Conservation (phyloP, 73 alveolate genomes). For the Stentor coeruleus region DNA sequence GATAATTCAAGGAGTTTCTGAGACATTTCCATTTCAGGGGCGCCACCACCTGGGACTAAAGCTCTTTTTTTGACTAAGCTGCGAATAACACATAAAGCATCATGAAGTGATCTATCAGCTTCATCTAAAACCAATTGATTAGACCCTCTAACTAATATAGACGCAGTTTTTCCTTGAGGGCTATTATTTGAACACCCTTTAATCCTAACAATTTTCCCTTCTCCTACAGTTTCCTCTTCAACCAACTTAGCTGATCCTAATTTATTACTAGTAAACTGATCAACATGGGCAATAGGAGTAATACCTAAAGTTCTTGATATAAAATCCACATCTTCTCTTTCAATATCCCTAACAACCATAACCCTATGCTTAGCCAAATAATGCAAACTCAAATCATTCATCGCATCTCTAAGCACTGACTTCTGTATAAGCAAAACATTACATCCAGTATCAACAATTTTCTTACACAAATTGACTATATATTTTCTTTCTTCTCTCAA, state of each 20-base stretch:
- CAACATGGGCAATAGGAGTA: conserved; percentile 96
- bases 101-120: conserved; percentile 98
- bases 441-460: conserved; percentile 97
- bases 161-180: conserved; percentile 70
- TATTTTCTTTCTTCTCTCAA: conserved; percentile 97
- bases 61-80: conserved; percentile 97
- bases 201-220: conserved; percentile 82
- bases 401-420: conserved; percentile 98
- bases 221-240: conserved; percentile 89
- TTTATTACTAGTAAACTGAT: conserved; percentile 94
- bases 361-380: conserved; percentile 97
- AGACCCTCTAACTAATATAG: conserved; percentile 97
- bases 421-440: conserved; percentile 96
- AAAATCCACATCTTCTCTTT: conserved; percentile 98
- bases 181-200: conserved; percentile 87
- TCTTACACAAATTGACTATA: conserved; percentile 89
- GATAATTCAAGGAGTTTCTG: conserved; percentile 72
- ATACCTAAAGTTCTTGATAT: conserved; percentile 63
- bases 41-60: conserved; percentile 99
- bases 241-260: conserved; percentile 89
- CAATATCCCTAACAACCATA: conserved; percentile 97
- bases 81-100: conserved; percentile 99
- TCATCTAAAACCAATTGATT: conserved; percentile 91
- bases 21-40: conserved; percentile 98
- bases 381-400: conserved; percentile 94